Conservation (phyloP, 306 rosid genomes). For the Fragaria nilgerrensis region DNA sequence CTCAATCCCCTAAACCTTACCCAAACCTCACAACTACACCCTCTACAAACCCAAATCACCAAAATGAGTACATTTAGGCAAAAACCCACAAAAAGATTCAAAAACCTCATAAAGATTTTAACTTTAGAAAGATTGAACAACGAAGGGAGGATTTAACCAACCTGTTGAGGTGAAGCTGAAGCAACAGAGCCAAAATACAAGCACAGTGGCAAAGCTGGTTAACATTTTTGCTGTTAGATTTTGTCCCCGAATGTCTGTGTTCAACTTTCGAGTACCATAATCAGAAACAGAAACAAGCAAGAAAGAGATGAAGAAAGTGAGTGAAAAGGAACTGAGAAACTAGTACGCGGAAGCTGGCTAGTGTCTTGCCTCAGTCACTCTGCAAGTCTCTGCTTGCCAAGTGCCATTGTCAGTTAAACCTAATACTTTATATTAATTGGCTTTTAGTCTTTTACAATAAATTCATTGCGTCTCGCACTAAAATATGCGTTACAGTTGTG, state of each 20-base stretch:
- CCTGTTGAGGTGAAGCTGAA: constrained; percentile 54
- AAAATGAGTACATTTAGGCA: constrained; percentile 2
- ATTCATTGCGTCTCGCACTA: background rate
- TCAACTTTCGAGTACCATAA: background rate
- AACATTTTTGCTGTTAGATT: constrained; percentile 27
- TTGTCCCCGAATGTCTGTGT: constrained; percentile 15
- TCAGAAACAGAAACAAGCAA: background rate
- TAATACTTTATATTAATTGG: background rate
- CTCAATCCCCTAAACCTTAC: constrained; percentile 7
- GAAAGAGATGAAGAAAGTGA: background rate
- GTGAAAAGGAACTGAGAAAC: background rate
- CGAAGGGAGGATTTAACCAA: constrained; percentile 20
- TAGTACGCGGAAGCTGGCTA: background rate
- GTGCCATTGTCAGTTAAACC: background rate
- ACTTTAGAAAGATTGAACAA: background rate
- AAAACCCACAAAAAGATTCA: constrained; percentile 20
- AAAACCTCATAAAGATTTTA: constrained; percentile 4
- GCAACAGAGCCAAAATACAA: constrained; percentile 36
- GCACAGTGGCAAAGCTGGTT: constrained; percentile 28
- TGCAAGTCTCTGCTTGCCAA: constrained; percentile 2
- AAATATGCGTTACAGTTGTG: background rate
- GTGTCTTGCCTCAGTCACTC: background rate
- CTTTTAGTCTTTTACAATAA: background rate
- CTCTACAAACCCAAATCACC: constrained; percentile 5
- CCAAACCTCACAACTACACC: constrained; percentile 21